phyloP scores from a whole-genome alignment of 768 basidiomycete species.

The Suillus spraguei region DNA sequence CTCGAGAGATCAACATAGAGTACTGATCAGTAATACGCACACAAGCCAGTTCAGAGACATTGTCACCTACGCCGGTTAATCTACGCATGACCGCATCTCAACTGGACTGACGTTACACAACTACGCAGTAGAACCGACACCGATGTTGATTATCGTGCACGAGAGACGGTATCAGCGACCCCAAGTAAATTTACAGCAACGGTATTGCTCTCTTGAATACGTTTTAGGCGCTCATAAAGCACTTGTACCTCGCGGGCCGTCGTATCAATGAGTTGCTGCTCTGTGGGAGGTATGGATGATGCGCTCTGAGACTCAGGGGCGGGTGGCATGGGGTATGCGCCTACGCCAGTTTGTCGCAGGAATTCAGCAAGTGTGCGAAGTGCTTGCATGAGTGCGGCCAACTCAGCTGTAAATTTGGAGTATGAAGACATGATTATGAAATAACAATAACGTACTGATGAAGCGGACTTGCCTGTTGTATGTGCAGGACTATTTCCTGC shows the following conservation, averaged over 20 bases:
- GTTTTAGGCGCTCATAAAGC: constrained; percentile 52
- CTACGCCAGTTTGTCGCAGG: constrained; percentile 63
- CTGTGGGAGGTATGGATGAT: constrained; percentile 36
- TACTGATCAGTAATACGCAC: not conserved
- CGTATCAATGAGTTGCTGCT: constrained; percentile 48
- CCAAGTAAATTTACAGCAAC: constrained; percentile 50
- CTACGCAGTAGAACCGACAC: not conserved
- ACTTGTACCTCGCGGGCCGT: constrained; percentile 44
- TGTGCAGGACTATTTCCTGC: constrained; percentile 53
- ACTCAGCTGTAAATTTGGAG: constrained; percentile 40
- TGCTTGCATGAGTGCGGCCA: constrained; percentile 53
- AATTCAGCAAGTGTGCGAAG: constrained; percentile 48
- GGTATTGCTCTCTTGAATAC: constrained; percentile 57
- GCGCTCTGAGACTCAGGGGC: constrained; percentile 16
- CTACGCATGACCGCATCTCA: not conserved
- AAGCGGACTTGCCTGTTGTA: constrained; percentile 48
- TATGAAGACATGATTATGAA: not conserved
- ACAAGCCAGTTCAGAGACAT: too few species aligned
- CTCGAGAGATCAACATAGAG: not conserved
- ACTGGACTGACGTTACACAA: not conserved
- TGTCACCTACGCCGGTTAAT: not conserved
- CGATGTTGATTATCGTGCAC: constrained; percentile 8
- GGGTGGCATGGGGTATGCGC: constrained; percentile 57
- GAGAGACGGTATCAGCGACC: constrained; percentile 27
- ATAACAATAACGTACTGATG: too few species aligned